Evolutionary conservation across 176 grass and related monocot species (phyloP), one percentile per base, ranked within the genome.

Genomic region (Panicum miliaceum): DNA sequence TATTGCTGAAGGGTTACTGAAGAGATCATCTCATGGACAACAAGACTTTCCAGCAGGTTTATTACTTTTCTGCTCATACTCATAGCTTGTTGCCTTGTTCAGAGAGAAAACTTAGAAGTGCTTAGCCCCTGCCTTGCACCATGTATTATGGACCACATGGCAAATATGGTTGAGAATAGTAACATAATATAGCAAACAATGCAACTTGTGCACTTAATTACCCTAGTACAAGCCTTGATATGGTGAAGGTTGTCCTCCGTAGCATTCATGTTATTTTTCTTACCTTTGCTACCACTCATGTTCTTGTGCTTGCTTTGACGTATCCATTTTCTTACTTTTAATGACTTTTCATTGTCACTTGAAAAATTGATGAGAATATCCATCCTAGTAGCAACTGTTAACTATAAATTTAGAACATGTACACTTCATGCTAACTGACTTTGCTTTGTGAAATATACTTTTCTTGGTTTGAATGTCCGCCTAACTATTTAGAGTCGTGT

Each of bases 21-120:
- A 89, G 80, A 62, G 71, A 66, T 87, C 90, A 78, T 76, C 65
- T 42, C 37, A 56, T 20, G 82, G 86, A 78, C 84, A 88, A 6
- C 86, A 72, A 83, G 79, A 37, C 79, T 75, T 94, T 91, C 59
- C 88, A 76, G 67, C 94, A 94, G 92, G 92, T 92, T 56, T 87
- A 45, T 80, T 84, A 69, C 54, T 60, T 48, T 72, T 72, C 57
- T 83, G 25, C 58, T 32, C 37, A 67, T 52, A 13, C n/a, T n/a
- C 20, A 8, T 0, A 32, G 3, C 57, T 57, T 56, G 0, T 79
- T 51, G 34, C n/a, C n/a, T n/a, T n/a, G n/a, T n/a, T n/a, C n/a
- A n/a, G n/a, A n/a, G 47, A 27, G 5, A 72, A n/a, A 41, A 68
- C 4, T 11, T 71, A 14, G 46, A 73, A 84, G 22, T 42, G 48